phyloP scores from a whole-genome alignment of 495 filamentous ascomycete genomes.

The Hypoxylon trugodes region DNA sequence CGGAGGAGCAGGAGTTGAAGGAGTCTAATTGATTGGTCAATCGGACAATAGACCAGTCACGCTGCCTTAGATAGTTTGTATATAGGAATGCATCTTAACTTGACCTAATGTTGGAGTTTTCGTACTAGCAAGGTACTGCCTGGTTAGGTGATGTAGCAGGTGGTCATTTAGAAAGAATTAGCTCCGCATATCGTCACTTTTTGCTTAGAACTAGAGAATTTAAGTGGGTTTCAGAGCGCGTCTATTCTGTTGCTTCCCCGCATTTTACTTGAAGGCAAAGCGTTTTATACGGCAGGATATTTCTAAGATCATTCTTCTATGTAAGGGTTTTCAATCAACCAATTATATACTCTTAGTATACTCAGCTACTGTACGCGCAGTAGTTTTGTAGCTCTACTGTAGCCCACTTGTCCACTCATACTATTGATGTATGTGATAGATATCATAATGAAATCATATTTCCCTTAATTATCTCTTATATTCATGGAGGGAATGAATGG shows the following conservation, averaged over 20 bases:
- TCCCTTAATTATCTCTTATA: background rate
- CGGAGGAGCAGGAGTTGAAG: slow-evolving; percentile 19
- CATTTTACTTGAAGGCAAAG: background rate
- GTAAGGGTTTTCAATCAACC: background rate
- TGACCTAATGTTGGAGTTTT: background rate
- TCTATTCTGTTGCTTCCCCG: background rate
- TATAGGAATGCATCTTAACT: background rate
- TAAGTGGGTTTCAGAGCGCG: background rate
- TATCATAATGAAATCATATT: background rate
- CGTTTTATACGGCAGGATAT: slow-evolving; percentile 11
- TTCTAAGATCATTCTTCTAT: background rate
- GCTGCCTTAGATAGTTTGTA: background rate
- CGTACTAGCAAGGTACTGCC: background rate
- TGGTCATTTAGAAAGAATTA: background rate
- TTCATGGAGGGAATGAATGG: background rate
- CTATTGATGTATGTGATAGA: background rate
- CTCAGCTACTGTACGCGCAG: background rate
- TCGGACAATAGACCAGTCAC: slow-evolving; percentile 5
- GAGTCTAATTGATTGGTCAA: slow-evolving; percentile 23
- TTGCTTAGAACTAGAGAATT: background rate
- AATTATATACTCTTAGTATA: slow-evolving; percentile 1
- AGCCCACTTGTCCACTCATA: background rate
- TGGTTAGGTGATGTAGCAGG: slow-evolving; percentile 1
- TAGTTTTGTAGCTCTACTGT: slow-evolving; percentile 4
- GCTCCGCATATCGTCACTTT: background rate